These are phyloP conservation scores for Rhododendron mucronatum DNA, from an alignment of 148 eudicot species.

Conservation along the genomic window DNA sequence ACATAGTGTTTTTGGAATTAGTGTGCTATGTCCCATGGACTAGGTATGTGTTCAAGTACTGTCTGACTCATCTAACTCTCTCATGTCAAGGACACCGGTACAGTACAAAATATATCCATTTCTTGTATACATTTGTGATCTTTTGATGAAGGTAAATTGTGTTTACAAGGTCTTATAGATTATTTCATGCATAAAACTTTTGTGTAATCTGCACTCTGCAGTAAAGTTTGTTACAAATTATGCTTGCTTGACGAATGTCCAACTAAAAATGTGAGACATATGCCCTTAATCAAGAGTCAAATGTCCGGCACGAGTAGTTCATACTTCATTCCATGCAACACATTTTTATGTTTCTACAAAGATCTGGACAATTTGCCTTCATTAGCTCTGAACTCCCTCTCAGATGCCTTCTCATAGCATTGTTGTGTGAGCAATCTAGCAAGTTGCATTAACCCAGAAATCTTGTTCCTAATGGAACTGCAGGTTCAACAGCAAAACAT, in stretches of 20 bases:
- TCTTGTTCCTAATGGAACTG: slow-evolving; percentile 15
- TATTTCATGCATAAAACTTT: not conserved
- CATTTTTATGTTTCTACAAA: not conserved
- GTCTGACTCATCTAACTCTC: not conserved
- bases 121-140: not conserved
- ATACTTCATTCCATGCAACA: not conserved
- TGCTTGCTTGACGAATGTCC: not conserved
- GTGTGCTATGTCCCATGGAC: not conserved
- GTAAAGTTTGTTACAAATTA: not conserved
- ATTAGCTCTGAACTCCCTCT: not conserved
- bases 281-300: not conserved
- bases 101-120: not conserved
- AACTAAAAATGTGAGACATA: not conserved
- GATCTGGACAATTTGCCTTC: not conserved
- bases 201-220: not conserved
- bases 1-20: not conserved
- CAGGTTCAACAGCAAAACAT: slow-evolving; percentile 94
- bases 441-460: not conserved
- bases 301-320: too few relatives aligned
- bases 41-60: not conserved
- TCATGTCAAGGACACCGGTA: not conserved
- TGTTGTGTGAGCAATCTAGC: not conserved
- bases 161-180: not conserved
- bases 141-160: not conserved
- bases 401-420: not conserved